These are phyloP conservation scores for Beauveria medogensis DNA, from an alignment of 2,329 filamentous ascomycete species.

Conservation along the genomic window DNA sequence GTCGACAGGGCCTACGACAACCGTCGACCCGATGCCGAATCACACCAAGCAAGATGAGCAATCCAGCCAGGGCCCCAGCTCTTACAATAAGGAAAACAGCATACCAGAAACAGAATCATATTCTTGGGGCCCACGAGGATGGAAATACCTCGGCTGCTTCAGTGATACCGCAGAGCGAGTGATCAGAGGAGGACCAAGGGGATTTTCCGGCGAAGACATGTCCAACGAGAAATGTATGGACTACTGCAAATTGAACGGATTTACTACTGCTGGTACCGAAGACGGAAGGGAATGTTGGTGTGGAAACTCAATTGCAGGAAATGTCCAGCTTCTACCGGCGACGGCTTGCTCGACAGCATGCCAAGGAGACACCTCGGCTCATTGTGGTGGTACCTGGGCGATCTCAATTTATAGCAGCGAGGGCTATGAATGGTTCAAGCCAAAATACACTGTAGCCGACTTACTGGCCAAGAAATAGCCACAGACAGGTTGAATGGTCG, in stretches of 20 bases:
- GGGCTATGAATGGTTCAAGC: too few relatives aligned
- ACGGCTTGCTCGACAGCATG: slow-evolving; percentile 18
- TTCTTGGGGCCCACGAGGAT: slow-evolving; percentile 11
- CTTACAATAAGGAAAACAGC: not conserved
- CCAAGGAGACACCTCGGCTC: slow-evolving; percentile 12
- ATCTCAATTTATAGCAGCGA: slow-evolving; percentile 16
- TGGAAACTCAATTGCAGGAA: slow-evolving; percentile 21
- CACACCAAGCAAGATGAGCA: not conserved
- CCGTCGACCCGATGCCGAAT: not conserved
- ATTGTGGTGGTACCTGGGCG: slow-evolving; percentile 21
- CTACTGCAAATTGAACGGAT: slow-evolving; percentile 35
- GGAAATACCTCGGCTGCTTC: slow-evolving; percentile 26
- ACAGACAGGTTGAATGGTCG: too few relatives aligned
- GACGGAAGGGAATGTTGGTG: slow-evolving; percentile 46
- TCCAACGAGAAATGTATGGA: slow-evolving; percentile 40
- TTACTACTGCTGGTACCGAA: slow-evolving; percentile 40
- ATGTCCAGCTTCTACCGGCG: slow-evolving; percentile 18
- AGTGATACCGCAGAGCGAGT: slow-evolving; percentile 18
- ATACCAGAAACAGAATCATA: not conserved
- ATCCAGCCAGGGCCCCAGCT: not conserved
- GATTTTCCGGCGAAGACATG: slow-evolving; percentile 29
- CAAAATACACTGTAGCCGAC: not conserved
- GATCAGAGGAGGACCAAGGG: slow-evolving; percentile 15
- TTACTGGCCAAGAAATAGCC: not conserved
- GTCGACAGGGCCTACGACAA: not conserved